Base-by-base conservation (phyloP, 306 rosid species). In the Malus domestica region DNA sequence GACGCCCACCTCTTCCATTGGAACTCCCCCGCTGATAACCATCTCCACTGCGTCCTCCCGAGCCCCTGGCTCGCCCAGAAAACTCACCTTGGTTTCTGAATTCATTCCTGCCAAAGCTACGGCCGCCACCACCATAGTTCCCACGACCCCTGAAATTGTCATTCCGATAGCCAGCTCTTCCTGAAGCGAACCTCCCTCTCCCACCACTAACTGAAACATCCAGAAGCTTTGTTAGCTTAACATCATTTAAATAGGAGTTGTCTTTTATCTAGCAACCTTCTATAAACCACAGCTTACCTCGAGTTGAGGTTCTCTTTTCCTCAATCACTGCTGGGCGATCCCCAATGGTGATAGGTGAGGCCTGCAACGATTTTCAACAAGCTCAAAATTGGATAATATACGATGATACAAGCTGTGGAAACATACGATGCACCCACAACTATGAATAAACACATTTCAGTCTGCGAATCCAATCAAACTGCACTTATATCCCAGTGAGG, bases 221-320 rank as follows among this genome's bases (percentile, higher is more conserved):
- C 71, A 67, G 68, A 33, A 61, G 54, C 63, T 27, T 49, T 4
- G 67, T 85, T 85, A 85, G 63, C 65, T 76, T 14, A 55, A 18
- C 55, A 71, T 65, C 16, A 3, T 70, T 8, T 59, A 13, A 44
- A 44, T 38, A 45, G 38, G 25, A 29, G 40, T 38, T 29, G 12
- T 19, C 7, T 65, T 61, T 73, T 44, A 30, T 20, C 72, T 69
- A 46, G n/a, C 55, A 12, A 16, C 6, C n/a, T 74, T 42, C 27
- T 19, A 58, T 23, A 54, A 14, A 29, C 60, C 13, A 67, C 22
- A 59, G 68, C 67, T 78, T 87, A 92, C 99, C 99, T 85, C 98
- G 90, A 54, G 97, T 96, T 22, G 93, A 87, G 64, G 99, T 90
- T 87, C 91, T 92, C 84, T 96, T 96, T 83, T 89, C 97, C 90